A percentile compares a stretch with the other conserved stretches of the same genome.
Evolutionary conservation across 306 rosid species (phyloP).

Genomic region (Chamaecrista fasciculata): DNA sequence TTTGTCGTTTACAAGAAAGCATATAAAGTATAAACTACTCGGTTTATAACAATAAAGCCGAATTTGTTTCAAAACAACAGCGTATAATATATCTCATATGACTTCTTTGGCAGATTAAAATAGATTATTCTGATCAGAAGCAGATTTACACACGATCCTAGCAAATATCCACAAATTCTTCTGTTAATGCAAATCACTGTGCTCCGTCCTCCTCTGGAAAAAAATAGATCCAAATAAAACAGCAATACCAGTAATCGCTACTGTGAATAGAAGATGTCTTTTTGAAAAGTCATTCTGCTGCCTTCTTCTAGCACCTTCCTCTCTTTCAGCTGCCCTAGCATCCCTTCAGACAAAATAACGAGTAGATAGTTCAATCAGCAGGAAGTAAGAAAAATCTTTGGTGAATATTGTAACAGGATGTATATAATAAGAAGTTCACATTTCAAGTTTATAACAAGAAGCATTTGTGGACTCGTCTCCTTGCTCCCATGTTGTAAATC

Average conservation of each 20-base stretch:
- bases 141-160: constrained; percentile 34
- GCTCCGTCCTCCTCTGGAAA: constrained; percentile 62
- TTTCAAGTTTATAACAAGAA: not conserved
- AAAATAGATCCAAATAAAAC: constrained; percentile 75
- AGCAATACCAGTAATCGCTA: constrained; percentile 86
- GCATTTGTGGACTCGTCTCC: not conserved
- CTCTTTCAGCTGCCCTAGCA: constrained; percentile 60
- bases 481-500: not conserved
- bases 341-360: constrained; percentile 55
- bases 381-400: not conserved
- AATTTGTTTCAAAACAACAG: constrained; percentile 12
- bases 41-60: constrained; percentile 30
- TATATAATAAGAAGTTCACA: not conserved
- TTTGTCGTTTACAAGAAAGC: not conserved
- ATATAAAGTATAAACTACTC: constrained; percentile 22
- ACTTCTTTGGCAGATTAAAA: constrained; percentile 29
- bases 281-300: constrained; percentile 59
- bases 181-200: constrained; percentile 51
- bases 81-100: constrained; percentile 9
- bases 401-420: not conserved
- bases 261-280: constrained; percentile 58
- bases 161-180: constrained; percentile 17
- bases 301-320: constrained; percentile 52
- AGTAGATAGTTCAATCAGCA: constrained; percentile 21
- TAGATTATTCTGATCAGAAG: constrained; percentile 22